Evolutionary conservation across 148 eudicot species (phyloP).

Genomic region (Hydrangea macrophylla): DNA sequence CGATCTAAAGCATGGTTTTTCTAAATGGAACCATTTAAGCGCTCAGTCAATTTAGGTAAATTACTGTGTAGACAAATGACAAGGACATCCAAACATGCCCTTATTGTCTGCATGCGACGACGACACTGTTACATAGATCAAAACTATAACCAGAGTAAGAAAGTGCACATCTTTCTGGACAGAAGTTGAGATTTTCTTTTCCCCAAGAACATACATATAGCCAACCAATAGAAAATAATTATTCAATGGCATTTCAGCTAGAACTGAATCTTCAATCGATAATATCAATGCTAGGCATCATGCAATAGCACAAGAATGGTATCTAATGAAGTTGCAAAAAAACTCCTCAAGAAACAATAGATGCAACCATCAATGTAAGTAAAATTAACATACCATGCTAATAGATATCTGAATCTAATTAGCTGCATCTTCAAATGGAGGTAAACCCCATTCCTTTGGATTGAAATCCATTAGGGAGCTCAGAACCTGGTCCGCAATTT

Average conservation of each 20-base stretch:
- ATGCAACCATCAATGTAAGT: background rate
- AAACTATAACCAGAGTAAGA: too few species aligned
- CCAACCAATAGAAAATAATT: background rate
- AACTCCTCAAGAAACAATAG: slow-evolving; percentile 1
- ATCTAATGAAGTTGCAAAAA: background rate
- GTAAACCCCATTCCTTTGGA: slow-evolving; percentile 83
- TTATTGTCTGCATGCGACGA: too few species aligned
- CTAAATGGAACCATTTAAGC: too few species aligned
- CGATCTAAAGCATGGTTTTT: too few species aligned
- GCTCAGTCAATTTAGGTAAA: too few species aligned
- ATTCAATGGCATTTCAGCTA: background rate
- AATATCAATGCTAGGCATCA: background rate
- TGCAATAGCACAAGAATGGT: background rate
- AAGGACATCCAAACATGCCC: too few species aligned
- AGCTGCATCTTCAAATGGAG: slow-evolving; percentile 52
- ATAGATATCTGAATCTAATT: slow-evolving; percentile 17
- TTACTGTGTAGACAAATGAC: too few species aligned
- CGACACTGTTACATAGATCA: too few species aligned
- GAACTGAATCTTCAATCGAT: background rate
- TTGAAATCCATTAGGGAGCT: slow-evolving; percentile 72
- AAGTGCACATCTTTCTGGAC: too few species aligned
- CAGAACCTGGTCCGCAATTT: slow-evolving; percentile 62
- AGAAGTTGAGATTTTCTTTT: too few species aligned
- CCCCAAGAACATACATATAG: too few species aligned
- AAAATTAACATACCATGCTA: background rate